Evolutionary conservation across 306 rosid genomes (phyloP), one percentile per base, ranked within the genome.

Genomic region (Vachellia collinsii): DNA sequence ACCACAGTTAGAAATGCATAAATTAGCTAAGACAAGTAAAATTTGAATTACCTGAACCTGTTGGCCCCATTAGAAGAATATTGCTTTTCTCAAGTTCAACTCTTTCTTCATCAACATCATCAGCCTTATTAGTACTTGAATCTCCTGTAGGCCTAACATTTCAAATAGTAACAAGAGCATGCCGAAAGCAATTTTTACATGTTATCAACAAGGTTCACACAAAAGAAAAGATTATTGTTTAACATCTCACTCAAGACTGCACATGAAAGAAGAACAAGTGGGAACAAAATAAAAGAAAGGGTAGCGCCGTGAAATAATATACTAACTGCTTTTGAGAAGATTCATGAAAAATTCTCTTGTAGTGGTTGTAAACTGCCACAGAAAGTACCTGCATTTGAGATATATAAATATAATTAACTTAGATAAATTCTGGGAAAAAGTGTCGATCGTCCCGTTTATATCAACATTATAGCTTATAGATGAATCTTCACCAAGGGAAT

Each of bases 51-150:
- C 99, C 99, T 89, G 98, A 95, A 78, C 98, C 99, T 25, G 99
- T 95, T 66, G 99, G 98, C 74, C 99, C 99, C 98, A 93, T 90
- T 43, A 95, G 84, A 81, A 95, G 99, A 67, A 95, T 93, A 87
- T 92, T 93, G 79, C 98, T 95, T 84, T 93, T 95, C 89, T 93
- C 99, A 79, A 95, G 96, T 78, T 95, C 99, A 84, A 95, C 97
- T 85, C 81, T 86, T 53, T 95, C 97, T 16, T 91, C 96, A 71
- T 90, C 97, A 82, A 64, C 75, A 14, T 83, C 86, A 48, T 85
- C 87, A 12, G 61, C 85, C 38, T 85, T 88, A 64, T 63, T 82
- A 42, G 63, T 83, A 80, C 83, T 83, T 25, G 89, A 88, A 73
- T 90, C 98, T 85, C 92, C 97, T 78, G 93, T 79, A 64, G 94